Evolutionary conservation across 73 alveolate species (phyloP).

Genomic region (Blepharisma japonicum): DNA sequence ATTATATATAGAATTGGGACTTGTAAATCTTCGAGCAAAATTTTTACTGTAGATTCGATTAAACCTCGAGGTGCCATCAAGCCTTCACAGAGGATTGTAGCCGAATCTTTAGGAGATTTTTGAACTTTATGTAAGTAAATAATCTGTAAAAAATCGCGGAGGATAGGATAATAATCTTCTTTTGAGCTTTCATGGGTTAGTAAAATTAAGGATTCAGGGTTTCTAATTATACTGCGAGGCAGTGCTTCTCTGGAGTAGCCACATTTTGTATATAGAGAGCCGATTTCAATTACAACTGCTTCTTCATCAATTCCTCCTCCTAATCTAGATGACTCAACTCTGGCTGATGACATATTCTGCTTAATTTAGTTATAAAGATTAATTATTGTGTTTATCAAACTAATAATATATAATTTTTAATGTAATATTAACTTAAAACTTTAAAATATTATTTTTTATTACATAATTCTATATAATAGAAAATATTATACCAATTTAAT

Average conservation of each 20-base stretch:
- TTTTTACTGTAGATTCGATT: slow-evolving; percentile 15
- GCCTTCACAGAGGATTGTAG: not conserved
- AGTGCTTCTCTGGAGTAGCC: slow-evolving; percentile 10
- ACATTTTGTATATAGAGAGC: slow-evolving; percentile 24
- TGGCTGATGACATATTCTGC: too few relatives aligned
- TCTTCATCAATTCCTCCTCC: slow-evolving; percentile 7
- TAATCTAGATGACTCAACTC: too few relatives aligned
- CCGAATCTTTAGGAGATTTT: slow-evolving; percentile 7
- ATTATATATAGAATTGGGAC: not conserved
- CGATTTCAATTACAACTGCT: slow-evolving; percentile 15
- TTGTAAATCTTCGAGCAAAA: slow-evolving; percentile 12
- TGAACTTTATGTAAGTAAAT: slow-evolving; percentile 13
- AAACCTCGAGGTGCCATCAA: slow-evolving; percentile 25
- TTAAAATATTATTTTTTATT: too few relatives aligned
- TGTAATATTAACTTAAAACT: too few relatives aligned
- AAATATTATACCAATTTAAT: too few relatives aligned
- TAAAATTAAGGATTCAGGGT: not conserved
- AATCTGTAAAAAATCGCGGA: not conserved
- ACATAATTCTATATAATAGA: too few relatives aligned
- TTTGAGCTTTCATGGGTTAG: not conserved
- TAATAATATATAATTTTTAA: too few relatives aligned
- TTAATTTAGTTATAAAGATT: too few relatives aligned
- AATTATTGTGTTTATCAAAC: too few relatives aligned
- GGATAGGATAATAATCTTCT: slow-evolving; percentile 9
- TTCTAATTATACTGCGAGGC: not conserved